phyloP scores from a whole-genome alignment of 495 filamentous ascomycete species.

The Podospora australis region DNA sequence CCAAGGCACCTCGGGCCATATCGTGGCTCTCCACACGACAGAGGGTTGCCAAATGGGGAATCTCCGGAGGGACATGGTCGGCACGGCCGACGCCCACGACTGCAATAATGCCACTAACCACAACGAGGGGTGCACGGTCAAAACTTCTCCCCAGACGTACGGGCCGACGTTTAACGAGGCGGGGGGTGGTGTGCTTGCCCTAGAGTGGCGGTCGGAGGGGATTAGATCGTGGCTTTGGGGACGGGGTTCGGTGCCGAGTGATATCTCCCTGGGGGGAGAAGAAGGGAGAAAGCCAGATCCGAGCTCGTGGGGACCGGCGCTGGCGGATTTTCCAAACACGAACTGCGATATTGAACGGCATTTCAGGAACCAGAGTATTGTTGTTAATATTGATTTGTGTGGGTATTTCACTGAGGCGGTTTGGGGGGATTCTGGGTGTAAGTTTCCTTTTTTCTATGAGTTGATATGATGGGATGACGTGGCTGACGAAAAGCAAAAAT shows the following conservation, averaged over 20 bases:
- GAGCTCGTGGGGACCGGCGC: conserved; percentile 50
- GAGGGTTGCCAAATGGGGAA: conserved; percentile 51
- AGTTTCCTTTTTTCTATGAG: not conserved
- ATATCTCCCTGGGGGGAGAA: conserved; percentile 32
- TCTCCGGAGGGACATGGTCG: conserved; percentile 39
- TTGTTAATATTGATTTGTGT: conserved; percentile 65
- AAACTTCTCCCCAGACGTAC: conserved; percentile 33
- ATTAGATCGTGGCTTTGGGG: conserved; percentile 61
- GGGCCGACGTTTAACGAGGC: conserved; percentile 51
- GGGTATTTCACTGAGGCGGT: conserved; percentile 55
- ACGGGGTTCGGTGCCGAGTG: conserved; percentile 41
- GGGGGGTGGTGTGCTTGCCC: conserved; percentile 56
- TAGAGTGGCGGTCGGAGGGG: conserved; percentile 54
- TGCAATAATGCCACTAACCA: conserved; percentile 48
- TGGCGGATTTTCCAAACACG: conserved; percentile 51
- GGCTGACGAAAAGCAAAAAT: conserved; percentile 20
- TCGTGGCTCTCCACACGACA: conserved; percentile 62
- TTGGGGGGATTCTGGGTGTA: conserved; percentile 38
- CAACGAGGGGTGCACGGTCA: conserved; percentile 53
- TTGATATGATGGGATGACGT: not conserved
- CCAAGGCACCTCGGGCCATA: conserved; percentile 42
- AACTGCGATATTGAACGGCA: conserved; percentile 54
- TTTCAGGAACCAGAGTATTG: conserved; percentile 59
- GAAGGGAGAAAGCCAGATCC: conserved; percentile 43
- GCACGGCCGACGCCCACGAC: conserved; percentile 37